Evolutionary conservation across 202 grass and related monocot species (phyloP).

Genomic region (Miscanthus sacchariflorus): DNA sequence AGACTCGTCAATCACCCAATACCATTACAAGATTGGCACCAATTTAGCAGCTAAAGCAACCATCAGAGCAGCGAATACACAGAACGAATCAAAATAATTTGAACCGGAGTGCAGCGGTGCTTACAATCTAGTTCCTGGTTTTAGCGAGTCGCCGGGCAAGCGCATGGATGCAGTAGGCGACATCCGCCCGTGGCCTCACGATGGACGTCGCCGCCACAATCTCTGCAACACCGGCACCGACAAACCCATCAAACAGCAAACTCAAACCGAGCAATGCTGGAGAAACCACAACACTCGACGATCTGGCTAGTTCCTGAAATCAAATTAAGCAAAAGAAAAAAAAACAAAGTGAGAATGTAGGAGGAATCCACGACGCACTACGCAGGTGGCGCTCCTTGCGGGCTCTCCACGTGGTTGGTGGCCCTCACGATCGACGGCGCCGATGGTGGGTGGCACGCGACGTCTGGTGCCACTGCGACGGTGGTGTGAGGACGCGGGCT

Average conservation of each 20-base stretch:
- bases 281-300: neutral
- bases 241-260: conserved; percentile 37
- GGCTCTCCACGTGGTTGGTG: conserved; percentile 89
- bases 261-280: neutral
- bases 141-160: conserved; percentile 80
- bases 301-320: conserved; percentile 27
- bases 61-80: conserved; percentile 9
- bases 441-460: too few species aligned
- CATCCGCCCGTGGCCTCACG: conserved; percentile 67
- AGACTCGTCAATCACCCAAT: neutral
- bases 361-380: conserved; percentile 58
- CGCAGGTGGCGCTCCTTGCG: conserved; percentile 88
- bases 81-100: neutral
- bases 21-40: neutral
- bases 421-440: conserved; percentile 74
- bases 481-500: too few species aligned
- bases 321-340: neutral
- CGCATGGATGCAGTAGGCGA: conserved; percentile 90
- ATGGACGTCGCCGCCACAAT: conserved; percentile 76
- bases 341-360: neutral
- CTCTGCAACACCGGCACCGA: conserved; percentile 64
- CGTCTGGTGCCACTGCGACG: too few species aligned
- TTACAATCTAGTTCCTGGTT: conserved; percentile 92
- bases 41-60: neutral
- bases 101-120: neutral